A percentile compares a stretch with the other conserved stretches of the same genome.
Conservation (phyloP, 495 filamentous ascomycete species). For the Clohesyomyces aquaticus region DNA sequence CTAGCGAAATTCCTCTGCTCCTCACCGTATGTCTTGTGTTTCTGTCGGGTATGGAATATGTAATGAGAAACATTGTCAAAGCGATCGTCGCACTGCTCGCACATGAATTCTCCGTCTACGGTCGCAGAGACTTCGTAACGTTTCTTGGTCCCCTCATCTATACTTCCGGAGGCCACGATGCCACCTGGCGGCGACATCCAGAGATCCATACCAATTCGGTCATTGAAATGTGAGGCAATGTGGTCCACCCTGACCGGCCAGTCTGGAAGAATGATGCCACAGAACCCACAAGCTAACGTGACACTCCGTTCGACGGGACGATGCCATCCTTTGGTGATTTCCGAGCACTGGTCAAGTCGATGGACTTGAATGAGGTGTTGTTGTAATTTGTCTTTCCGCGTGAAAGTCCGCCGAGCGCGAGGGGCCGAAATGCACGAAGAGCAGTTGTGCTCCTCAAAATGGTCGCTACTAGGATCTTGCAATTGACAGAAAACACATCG, state of each 20-base stretch:
- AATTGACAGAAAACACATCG: constrained; percentile 25
- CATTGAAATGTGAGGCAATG: constrained; percentile 28
- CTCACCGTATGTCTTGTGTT: neutral
- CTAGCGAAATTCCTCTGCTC: constrained; percentile 1
- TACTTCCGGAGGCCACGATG: neutral
- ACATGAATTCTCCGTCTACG: constrained; percentile 4
- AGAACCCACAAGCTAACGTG: constrained; percentile 19
- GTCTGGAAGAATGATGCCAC: constrained; percentile 8
- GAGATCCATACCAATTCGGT: constrained; percentile 19
- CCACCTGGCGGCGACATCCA: constrained; percentile 2
- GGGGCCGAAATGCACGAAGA: constrained; percentile 8
- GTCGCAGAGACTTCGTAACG: neutral
- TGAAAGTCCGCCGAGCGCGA: constrained; percentile 15
- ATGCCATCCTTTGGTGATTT: constrained; percentile 15
- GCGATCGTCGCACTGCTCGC: constrained; percentile 7
- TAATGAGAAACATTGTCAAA: neutral
- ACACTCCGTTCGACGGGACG: constrained; percentile 23
- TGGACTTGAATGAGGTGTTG: constrained; percentile 35
- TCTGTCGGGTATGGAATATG: constrained; percentile 10
- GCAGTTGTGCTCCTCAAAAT: constrained; percentile 24
- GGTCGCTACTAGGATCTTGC: constrained; percentile 3
- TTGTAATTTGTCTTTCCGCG: constrained; percentile 34
- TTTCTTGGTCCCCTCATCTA: neutral
- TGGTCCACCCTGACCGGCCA: constrained; percentile 25
- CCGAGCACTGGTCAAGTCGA: constrained; percentile 1